Conservation (phyloP, 2,329 filamentous ascomycete species). For the Aspergillus glaucus region DNA sequence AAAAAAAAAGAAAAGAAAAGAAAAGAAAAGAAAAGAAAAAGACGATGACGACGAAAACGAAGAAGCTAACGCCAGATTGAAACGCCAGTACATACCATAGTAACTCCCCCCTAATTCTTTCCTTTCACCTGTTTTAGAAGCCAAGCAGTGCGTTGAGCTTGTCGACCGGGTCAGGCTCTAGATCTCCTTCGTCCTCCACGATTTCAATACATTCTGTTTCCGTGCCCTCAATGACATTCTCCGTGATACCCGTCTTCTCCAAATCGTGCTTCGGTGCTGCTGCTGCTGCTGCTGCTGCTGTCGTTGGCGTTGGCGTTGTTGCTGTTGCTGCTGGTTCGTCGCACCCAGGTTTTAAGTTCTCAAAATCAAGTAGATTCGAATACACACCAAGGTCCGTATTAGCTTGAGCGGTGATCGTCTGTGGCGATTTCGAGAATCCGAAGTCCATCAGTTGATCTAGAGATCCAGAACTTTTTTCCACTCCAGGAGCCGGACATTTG, state of each 20-base stretch:
- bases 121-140: background rate
- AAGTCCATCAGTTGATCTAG: conserved; percentile 18
- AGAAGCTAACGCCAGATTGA: background rate
- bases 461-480: conserved; percentile 3
- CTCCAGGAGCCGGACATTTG: background rate
- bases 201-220: conserved; percentile 9
- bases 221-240: background rate
- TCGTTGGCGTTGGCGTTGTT: background rate
- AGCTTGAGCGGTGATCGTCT: background rate
- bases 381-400: background rate
- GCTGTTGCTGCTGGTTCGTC: background rate
- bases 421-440: conserved; percentile 6
- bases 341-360: background rate
- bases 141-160: conserved; percentile 16
- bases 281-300: background rate
- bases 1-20: too few relatives aligned
- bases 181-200: conserved; percentile 16
- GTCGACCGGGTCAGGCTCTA: conserved; percentile 22
- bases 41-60: too few relatives aligned
- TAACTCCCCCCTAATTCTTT: background rate
- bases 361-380: conserved; percentile 11
- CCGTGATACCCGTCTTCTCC: background rate
- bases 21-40: too few relatives aligned
- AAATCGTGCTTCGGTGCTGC: background rate
- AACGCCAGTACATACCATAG: background rate